Conservation (phyloP, 1,139 yeast genomes). For the Lodderomyces metapsilosis region DNA sequence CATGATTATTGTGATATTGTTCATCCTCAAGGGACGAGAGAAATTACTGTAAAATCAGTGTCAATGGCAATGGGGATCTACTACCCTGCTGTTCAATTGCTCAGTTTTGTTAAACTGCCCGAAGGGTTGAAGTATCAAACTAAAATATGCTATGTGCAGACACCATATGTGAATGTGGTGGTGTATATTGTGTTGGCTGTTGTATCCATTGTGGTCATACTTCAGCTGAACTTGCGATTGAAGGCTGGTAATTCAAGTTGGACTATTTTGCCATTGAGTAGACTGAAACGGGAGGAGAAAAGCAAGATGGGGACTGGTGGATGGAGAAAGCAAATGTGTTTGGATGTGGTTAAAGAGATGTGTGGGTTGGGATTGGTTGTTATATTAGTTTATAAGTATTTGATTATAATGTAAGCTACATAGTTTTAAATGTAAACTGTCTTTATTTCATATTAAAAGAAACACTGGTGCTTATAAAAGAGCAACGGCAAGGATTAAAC, state of each 20-base stretch:
- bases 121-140: constrained; percentile 32
- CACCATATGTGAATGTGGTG: constrained; percentile 46
- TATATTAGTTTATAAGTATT: constrained; percentile 1
- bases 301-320: constrained; percentile 1
- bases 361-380: neutral
- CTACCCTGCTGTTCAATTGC: constrained; percentile 53
- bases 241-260: constrained; percentile 9
- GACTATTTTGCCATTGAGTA: constrained; percentile 3
- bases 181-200: constrained; percentile 41
- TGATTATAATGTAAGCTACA: constrained; percentile 2
- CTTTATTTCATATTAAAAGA: too few species aligned
- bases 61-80: constrained; percentile 62
- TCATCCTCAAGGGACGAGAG: constrained; percentile 33
- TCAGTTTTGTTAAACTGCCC: constrained; percentile 29
- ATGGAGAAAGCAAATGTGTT: constrained; percentile 2
- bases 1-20: constrained; percentile 69
- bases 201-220: constrained; percentile 26
- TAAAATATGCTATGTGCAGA: constrained; percentile 46
- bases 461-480: neutral
- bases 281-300: constrained; percentile 2
- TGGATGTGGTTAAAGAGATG: constrained; percentile 3
- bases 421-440: too few species aligned
- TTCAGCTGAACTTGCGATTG: constrained; percentile 29
- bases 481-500: neutral
- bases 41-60: constrained; percentile 54